A percentile compares a stretch with the other conserved stretches of the same genome.
These are phyloP conservation scores for Kodamaea ohmeri DNA, from an alignment of 1,139 yeast genomes.

Conservation along the genomic window DNA sequence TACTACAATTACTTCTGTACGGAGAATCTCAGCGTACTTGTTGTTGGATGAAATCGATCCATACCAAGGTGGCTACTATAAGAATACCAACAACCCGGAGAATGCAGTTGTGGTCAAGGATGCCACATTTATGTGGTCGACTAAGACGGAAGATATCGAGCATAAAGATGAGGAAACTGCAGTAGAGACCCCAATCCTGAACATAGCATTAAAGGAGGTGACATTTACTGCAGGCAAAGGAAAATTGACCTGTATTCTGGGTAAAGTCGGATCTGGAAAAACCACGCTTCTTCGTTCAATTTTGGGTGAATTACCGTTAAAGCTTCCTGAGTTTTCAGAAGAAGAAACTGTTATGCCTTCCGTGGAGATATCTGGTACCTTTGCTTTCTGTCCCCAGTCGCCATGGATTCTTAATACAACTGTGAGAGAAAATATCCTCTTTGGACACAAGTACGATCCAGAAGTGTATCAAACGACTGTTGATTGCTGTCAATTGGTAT, in stretches of 20 bases:
- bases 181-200: conserved; percentile 1
- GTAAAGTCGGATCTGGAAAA: conserved; percentile 30
- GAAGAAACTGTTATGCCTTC: conserved; percentile 4
- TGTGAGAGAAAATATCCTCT: conserved; percentile 23
- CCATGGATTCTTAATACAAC: conserved; percentile 25
- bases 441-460: conserved; percentile 21
- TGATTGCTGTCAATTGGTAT: conserved; percentile 21
- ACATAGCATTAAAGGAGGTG: conserved; percentile 20
- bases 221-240: conserved; percentile 25
- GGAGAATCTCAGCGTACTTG: conserved; percentile 34
- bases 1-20: conserved; percentile 32
- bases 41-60: conserved; percentile 32
- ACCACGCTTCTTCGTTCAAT: conserved; percentile 24
- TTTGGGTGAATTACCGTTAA: conserved; percentile 23
- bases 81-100: conserved; percentile 10
- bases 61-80: conserved; percentile 16
- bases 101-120: conserved; percentile 12
- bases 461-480: conserved; percentile 20
- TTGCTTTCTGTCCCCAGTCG: conserved; percentile 27
- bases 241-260: conserved; percentile 28
- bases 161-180: conserved; percentile 1
- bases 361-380: conserved; percentile 21
- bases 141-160: conserved; percentile 18
- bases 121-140: conserved; percentile 16
- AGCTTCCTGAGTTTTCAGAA: background rate